Conservation (phyloP, 495 filamentous ascomycete genomes). For the Polyplosphaeria fusca region DNA sequence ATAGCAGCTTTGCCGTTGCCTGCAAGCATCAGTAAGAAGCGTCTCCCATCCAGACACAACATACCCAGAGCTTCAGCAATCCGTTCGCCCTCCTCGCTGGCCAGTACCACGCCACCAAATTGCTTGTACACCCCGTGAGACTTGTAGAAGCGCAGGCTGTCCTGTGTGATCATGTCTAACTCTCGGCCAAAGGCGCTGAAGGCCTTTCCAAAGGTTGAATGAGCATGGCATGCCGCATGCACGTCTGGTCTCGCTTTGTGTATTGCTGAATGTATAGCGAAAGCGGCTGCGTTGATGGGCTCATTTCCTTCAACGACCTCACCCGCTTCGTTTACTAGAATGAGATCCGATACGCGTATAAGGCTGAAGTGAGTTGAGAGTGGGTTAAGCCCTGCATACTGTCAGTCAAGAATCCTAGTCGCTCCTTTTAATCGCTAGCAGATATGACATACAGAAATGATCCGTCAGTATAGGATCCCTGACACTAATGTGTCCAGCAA, state of each 20-base stretch:
- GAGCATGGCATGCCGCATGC: conserved; percentile 55
- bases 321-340: conserved; percentile 53
- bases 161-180: conserved; percentile 67
- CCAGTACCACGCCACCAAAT: conserved; percentile 57
- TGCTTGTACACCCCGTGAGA: conserved; percentile 51
- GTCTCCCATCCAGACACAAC: background rate
- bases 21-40: background rate
- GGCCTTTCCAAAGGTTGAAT: conserved; percentile 52
- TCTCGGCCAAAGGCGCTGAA: conserved; percentile 52
- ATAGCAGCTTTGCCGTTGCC: conserved; percentile 58
- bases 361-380: conserved; percentile 58
- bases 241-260: conserved; percentile 54
- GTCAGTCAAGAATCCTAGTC: background rate
- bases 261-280: conserved; percentile 62
- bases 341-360: conserved; percentile 52
- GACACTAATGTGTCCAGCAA: conserved; percentile 62
- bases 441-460: conserved; percentile 43
- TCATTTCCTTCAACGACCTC: conserved; percentile 50
- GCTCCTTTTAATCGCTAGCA: background rate
- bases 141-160: conserved; percentile 64
- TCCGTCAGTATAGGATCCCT: conserved; percentile 50
- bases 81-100: conserved; percentile 57
- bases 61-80: conserved; percentile 60
- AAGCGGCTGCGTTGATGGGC: conserved; percentile 65
- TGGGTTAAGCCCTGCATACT: conserved; percentile 47